Percentiles rank a stretch among this genome's conserved stretches.
These are phyloP conservation scores for Kodamaea ohmeri DNA, from an alignment of 1,139 yeast species.

Conservation along the genomic window DNA sequence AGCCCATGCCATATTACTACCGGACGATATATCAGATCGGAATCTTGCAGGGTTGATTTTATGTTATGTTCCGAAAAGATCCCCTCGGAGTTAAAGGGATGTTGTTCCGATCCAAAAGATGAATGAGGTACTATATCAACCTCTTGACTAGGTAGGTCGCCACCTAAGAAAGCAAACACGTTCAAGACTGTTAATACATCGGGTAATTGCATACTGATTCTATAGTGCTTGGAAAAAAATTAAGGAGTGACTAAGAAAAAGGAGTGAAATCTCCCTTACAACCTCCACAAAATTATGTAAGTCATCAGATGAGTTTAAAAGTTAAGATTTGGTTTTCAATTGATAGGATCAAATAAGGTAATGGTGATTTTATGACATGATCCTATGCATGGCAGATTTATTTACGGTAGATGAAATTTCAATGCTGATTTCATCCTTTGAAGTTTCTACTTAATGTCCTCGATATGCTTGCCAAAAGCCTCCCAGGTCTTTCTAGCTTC, in stretches of 20 bases:
- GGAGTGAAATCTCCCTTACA: too few species aligned
- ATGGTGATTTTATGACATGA: too few species aligned
- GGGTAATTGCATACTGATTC: constrained; percentile 8
- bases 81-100: not conserved
- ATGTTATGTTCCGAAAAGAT: constrained; percentile 1
- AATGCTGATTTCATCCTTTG: too few species aligned
- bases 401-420: too few species aligned
- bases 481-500: constrained; percentile 1
- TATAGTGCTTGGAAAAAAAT: not conserved
- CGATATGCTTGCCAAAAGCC: constrained; percentile 3
- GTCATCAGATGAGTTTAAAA: too few species aligned
- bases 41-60: not conserved
- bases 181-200: constrained; percentile 11
- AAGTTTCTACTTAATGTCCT: not conserved
- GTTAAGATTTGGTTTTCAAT: too few species aligned
- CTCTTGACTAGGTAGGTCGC: constrained; percentile 7
- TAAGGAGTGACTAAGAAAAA: too few species aligned
- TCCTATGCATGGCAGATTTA: too few species aligned
- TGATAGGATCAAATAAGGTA: too few species aligned
- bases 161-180: constrained; percentile 10
- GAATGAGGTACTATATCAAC: not conserved
- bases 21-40: constrained; percentile 30
- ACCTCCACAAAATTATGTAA: too few species aligned
- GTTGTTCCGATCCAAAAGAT: not conserved
- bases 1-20: constrained; percentile 84